phyloP scores from a whole-genome alignment of 208 protist genomes.

The Polymyxa betae region DNA sequence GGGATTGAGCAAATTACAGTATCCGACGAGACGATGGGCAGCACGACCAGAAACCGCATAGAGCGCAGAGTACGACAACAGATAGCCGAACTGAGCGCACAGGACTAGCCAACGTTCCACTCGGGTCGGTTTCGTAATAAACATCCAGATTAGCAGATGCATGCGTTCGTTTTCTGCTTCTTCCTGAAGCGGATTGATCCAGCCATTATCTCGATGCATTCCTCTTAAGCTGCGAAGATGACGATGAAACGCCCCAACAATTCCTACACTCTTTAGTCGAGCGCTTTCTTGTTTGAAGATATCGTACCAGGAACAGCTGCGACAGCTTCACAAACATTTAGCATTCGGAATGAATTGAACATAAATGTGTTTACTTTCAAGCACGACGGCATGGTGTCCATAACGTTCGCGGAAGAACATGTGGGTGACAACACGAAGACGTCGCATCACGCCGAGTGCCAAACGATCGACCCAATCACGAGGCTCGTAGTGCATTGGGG shows the following conservation, averaged over 20 bases:
- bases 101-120: conserved; percentile 23
- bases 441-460: conserved; percentile 10
- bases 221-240: conserved; percentile 56
- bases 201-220: conserved; percentile 79
- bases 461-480: not conserved
- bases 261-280: not conserved
- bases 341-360: not conserved
- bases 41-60: conserved; percentile 41
- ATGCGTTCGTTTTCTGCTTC: conserved; percentile 91
- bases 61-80: not conserved
- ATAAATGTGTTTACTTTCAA: conserved; percentile 12
- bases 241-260: conserved; percentile 38
- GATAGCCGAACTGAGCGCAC: conserved; percentile 62
- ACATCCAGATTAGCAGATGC: conserved; percentile 84
- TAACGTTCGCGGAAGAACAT: conserved; percentile 52
- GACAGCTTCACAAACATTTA: not conserved
- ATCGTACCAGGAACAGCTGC: conserved; percentile 43
- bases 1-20: conserved; percentile 12
- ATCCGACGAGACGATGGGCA: conserved; percentile 59
- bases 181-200: conserved; percentile 85
- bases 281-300: not conserved
- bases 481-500: not conserved
- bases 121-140: conserved; percentile 29
- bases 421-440: not conserved
- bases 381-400: conserved; percentile 33